phyloP scores from a whole-genome alignment of 345 rosid species.

The Acer campestre region DNA sequence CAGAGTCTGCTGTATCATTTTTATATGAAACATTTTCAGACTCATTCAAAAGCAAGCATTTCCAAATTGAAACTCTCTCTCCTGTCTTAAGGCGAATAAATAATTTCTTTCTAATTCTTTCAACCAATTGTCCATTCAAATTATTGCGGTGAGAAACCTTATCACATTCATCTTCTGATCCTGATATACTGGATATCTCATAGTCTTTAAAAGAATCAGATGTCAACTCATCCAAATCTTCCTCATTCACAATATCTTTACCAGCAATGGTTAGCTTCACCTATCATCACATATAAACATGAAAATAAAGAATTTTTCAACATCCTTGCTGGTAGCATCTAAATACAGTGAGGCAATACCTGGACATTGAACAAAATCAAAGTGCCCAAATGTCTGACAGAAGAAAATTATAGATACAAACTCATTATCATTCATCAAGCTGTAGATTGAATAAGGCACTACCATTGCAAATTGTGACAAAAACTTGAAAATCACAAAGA shows the following conservation, averaged over 20 bases:
- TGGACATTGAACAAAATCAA: too few relatives aligned
- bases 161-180: constrained; percentile 92
- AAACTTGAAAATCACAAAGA: background rate
- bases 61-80: constrained; percentile 80
- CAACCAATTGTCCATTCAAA: constrained; percentile 34
- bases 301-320: too few relatives aligned
- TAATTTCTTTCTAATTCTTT: constrained; percentile 56
- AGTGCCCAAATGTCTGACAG: background rate
- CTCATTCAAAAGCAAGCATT: constrained; percentile 63
- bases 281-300: constrained; percentile 33
- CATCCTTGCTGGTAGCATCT: too few relatives aligned
- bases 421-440: background rate
- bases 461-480: background rate
- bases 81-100: constrained; percentile 66
- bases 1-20: constrained; percentile 32
- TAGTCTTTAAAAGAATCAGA: constrained; percentile 71
- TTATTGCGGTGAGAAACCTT: constrained; percentile 29
- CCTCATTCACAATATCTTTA: constrained; percentile 70
- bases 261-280: constrained; percentile 87
- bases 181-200: constrained; percentile 91
- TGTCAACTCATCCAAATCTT: constrained; percentile 80
- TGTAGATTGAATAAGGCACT: background rate
- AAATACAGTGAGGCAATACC: too few relatives aligned
- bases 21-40: constrained; percentile 51
- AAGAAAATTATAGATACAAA: background rate